Conservation (phyloP, 1,284 basidiomycete genomes). For the Inonotus hispidus region DNA sequence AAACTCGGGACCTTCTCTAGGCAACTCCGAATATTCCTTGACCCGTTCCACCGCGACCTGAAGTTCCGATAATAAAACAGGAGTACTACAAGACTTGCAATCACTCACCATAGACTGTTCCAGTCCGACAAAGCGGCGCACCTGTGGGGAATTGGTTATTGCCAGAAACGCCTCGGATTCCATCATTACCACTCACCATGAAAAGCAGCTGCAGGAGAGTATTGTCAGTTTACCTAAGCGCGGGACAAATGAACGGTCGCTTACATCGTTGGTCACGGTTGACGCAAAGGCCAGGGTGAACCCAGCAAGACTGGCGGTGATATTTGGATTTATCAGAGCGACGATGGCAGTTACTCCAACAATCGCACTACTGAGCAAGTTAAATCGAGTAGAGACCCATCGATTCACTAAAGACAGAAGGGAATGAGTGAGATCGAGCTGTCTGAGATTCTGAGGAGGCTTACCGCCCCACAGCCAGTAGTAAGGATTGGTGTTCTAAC, state of each 20-base stretch:
- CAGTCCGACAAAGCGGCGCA: conserved; percentile 73
- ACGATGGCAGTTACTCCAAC: conserved; percentile 69
- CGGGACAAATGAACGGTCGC: conserved; percentile 26
- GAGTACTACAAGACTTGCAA: background rate
- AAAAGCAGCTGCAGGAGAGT: conserved; percentile 43
- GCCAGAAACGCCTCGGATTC: background rate
- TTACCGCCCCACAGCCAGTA: conserved; percentile 86
- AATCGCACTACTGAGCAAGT: conserved; percentile 68
- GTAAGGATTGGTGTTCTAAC: conserved; percentile 69
- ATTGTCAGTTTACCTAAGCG: conserved; percentile 23
- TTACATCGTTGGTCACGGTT: conserved; percentile 68
- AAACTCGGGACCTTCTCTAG: conserved; percentile 74
- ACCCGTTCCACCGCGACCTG: conserved; percentile 90
- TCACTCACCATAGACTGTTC: conserved; percentile 83
- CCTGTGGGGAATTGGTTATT: conserved; percentile 25
- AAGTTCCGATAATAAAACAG: conserved; percentile 1
- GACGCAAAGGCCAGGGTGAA: conserved; percentile 82
- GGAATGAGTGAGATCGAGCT: background rate
- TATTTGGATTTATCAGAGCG: conserved; percentile 61
- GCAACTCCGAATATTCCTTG: conserved; percentile 83
- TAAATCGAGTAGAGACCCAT: conserved; percentile 80
- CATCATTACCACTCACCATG: conserved; percentile 30
- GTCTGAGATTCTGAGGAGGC: conserved; percentile 22
- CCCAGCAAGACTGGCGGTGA: conserved; percentile 76
- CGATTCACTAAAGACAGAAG: conserved; percentile 53